phyloP scores from a whole-genome alignment of 306 rosid genomes.

The Urtica urens region DNA sequence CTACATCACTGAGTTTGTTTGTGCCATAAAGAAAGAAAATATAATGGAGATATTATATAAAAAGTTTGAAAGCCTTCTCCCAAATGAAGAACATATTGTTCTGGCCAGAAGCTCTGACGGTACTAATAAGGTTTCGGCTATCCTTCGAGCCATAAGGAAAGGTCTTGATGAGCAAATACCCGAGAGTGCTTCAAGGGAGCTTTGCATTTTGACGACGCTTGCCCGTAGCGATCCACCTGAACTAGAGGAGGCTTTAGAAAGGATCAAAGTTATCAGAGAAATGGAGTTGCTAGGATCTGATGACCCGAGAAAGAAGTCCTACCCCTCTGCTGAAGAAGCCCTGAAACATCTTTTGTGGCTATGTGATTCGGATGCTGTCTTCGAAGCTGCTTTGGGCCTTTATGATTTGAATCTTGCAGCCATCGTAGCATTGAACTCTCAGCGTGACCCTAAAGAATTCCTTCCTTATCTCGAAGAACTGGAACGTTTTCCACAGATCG shows the following conservation, averaged over 20 bases:
- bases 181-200: constrained; percentile 82
- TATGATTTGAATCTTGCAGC: constrained; percentile 92
- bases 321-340: constrained; percentile 92
- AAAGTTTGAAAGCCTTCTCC: constrained; percentile 27
- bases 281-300: constrained; percentile 61
- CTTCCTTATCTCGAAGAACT: constrained; percentile 83
- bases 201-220: constrained; percentile 85
- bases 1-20: constrained; percentile 86
- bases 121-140: constrained; percentile 59
- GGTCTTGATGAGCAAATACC: constrained; percentile 66
- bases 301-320: constrained; percentile 36
- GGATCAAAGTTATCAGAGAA: constrained; percentile 72
- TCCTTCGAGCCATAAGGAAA: constrained; percentile 64
- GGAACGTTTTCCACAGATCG: constrained; percentile 48
- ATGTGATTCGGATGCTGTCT: constrained; percentile 79
- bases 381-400: constrained; percentile 88
- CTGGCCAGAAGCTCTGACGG: constrained; percentile 24
- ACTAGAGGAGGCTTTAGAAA: constrained; percentile 88
- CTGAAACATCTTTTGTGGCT: constrained; percentile 93
- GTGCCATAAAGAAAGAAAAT: constrained; percentile 77
- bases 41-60: constrained; percentile 54
- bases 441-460: constrained; percentile 91
- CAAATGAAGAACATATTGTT: constrained; percentile 29
- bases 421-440: constrained; percentile 93
- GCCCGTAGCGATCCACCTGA: constrained; percentile 93